Base-by-base conservation (phyloP, 2,329 filamentous ascomycete species). In the Helotiales sp. region DNA sequence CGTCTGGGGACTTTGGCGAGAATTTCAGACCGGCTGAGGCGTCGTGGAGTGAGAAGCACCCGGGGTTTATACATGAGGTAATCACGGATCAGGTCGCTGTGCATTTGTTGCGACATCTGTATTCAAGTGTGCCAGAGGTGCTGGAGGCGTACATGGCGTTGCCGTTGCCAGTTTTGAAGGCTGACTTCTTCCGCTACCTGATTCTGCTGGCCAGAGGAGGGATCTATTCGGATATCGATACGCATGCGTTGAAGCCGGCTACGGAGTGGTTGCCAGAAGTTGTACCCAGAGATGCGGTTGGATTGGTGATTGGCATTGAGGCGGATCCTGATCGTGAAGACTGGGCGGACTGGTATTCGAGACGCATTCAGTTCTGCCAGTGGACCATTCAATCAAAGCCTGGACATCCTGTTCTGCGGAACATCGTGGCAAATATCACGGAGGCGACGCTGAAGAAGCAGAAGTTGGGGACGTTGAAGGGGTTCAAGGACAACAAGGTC, bases 361-460 rank as follows among this genome's bases (percentile, higher is more conserved):
- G 96, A 67, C 88, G 95, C 70, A 94, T 99, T 69, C 96, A 98
- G 78, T 98, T 99, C 80, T 99, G 96, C 81, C 96, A 99, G 79
- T 99, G 96, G 96, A 99, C 96, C 1, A 97, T 99, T 70, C 95
- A 98, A 80, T 84, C 92, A 65, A 99, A 99, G 80, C 91, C 95
- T 0, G 96, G 96, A 11, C 96, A 99, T 78, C 96, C 96, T 0
- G 89, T 97, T 13, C 85, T 99, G 66, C 89, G 94, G 69, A 93
- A 97, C 69, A 87, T 97, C 68, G 93, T 99, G 34, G 85, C 91
- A 15, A 91, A 89, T 72, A 94, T 99, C 76, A 97, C 95, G 0
- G 86, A 92, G 71, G 88, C 94, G 77, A 92, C 94, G 0, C 83
- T 98, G 59, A 83, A 85, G 67, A 86, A 90, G 80, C 93, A 96